Percentiles rank a stretch among this genome's conserved stretches.
Evolutionary conservation across 75 land plant species (phyloP).

Genomic region (Chamaecyparis obtusa): DNA sequence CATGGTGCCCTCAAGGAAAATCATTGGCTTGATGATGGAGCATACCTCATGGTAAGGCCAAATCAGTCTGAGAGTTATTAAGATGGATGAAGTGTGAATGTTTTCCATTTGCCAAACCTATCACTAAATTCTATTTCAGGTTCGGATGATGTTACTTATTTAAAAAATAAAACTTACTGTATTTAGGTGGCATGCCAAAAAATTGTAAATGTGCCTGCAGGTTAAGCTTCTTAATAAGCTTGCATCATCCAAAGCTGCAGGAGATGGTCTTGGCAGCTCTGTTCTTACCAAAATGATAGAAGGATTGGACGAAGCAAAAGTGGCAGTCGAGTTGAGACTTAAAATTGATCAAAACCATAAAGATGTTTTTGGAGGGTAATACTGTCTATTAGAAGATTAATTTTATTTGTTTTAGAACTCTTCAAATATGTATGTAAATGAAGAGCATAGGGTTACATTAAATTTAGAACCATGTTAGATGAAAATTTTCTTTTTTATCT

Average conservation of each 20-base stretch:
- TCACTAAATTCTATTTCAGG: background rate
- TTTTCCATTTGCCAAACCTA: background rate
- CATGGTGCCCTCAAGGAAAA: slow-evolving; percentile 99
- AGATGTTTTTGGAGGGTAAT: slow-evolving; percentile 79
- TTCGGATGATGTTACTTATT: background rate
- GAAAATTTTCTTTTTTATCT: background rate
- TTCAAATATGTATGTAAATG: background rate
- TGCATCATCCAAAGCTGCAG: slow-evolving; percentile 79
- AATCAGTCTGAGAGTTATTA: background rate
- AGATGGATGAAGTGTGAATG: background rate
- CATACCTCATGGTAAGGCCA: slow-evolving; percentile 83
- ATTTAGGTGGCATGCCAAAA: slow-evolving; percentile 14
- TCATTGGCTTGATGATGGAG: slow-evolving; percentile 99
- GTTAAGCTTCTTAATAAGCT: slow-evolving; percentile 95
- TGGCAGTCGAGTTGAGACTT: slow-evolving; percentile 84
- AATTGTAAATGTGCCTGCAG: slow-evolving; percentile 30
- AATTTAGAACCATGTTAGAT: background rate
- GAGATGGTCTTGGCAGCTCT: slow-evolving; percentile 68
- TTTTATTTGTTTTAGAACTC: background rate
- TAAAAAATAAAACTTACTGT: background rate
- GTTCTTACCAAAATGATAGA: slow-evolving; percentile 84
- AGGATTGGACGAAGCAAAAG: slow-evolving; percentile 78
- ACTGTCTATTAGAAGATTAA: slow-evolving; percentile 4
- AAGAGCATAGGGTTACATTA: background rate
- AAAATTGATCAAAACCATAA: slow-evolving; percentile 85